Evolutionary conservation across 75 land plant genomes (phyloP).

Genomic region (Chamaecyparis obtusa): DNA sequence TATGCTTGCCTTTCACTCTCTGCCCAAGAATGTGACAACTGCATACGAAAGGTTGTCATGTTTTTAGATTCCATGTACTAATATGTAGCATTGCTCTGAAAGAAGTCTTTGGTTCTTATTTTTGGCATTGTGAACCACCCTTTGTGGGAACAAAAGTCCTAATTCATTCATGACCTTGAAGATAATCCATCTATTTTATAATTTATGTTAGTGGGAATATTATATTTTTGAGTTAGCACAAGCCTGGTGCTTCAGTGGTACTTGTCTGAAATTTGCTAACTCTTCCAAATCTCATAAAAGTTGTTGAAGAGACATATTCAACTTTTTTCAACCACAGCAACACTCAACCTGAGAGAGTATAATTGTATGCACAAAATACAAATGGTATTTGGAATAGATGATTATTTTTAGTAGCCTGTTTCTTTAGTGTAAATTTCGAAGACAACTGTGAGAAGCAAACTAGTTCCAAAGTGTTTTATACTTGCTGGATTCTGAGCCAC

Average conservation of each 20-base stretch:
- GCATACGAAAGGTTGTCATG: background rate
- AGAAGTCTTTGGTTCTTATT: too few relatives aligned
- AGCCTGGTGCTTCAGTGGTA: background rate
- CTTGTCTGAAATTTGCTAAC: background rate
- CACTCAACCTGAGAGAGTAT: background rate
- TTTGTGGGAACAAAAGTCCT: background rate
- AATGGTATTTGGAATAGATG: background rate
- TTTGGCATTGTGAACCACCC: too few relatives aligned
- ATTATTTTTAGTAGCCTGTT: background rate
- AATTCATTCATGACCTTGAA: background rate
- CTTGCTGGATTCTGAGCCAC: background rate
- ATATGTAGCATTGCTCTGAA: too few relatives aligned
- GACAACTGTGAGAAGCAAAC: too few relatives aligned
- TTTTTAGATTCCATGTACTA: background rate
- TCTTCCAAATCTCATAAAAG: background rate
- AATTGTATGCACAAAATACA: background rate
- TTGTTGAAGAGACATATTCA: background rate
- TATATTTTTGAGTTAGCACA: background rate
- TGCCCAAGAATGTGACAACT: background rate
- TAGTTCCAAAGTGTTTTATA: background rate
- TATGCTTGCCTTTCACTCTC: background rate
- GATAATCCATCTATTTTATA: background rate
- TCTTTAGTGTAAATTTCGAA: too few relatives aligned
- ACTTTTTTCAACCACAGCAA: background rate
- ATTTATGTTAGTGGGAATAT: background rate